These are phyloP conservation scores for Coemansia sp. DNA, from an alignment of 192 early-diverging fungal genomes.

Conservation along the genomic window DNA sequence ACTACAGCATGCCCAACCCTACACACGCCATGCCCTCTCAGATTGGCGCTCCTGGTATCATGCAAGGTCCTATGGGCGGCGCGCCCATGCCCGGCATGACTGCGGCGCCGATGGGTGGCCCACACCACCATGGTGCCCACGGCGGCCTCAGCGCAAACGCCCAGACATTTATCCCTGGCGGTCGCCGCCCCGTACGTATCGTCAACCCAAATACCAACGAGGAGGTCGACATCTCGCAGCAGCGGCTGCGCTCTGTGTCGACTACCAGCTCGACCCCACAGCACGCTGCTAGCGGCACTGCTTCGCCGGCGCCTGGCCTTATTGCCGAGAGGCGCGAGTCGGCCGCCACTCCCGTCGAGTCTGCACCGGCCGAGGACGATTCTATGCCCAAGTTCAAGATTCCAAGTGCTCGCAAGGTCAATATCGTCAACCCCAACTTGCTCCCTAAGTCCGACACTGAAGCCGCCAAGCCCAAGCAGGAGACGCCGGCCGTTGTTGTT, in stretches of 20 bases:
- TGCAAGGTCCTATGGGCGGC: conserved; percentile 29
- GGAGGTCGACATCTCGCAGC: conserved; percentile 63
- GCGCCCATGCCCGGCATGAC: conserved; percentile 51
- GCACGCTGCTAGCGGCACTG: conserved; percentile 45
- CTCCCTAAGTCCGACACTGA: conserved; percentile 14
- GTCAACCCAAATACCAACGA: conserved; percentile 75
- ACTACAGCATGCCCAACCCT: conserved; percentile 46
- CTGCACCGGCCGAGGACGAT: conserved; percentile 28
- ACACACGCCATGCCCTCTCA: conserved; percentile 32
- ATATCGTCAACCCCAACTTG: conserved; percentile 55
- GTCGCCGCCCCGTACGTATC: conserved; percentile 65
- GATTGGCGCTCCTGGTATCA: conserved; percentile 41
- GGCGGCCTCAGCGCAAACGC: conserved; percentile 30
- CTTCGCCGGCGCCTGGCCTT: conserved; percentile 38
- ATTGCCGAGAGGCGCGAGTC: conserved; percentile 32
- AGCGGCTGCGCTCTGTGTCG: conserved; percentile 43
- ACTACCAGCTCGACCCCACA: conserved; percentile 47
- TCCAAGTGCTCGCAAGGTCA: conserved; percentile 41
- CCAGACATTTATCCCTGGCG: conserved; percentile 45
- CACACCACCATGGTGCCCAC: conserved; percentile 23
- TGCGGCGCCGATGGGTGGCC: conserved; percentile 45
- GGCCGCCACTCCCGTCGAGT: conserved; percentile 19
- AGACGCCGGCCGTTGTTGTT: conserved; percentile 18
- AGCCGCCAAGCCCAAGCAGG: conserved; percentile 18
- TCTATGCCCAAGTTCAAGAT: conserved; percentile 53